phyloP scores from a whole-genome alignment of 1,284 basidiomycete species.

The Coriolopsis trogii region DNA sequence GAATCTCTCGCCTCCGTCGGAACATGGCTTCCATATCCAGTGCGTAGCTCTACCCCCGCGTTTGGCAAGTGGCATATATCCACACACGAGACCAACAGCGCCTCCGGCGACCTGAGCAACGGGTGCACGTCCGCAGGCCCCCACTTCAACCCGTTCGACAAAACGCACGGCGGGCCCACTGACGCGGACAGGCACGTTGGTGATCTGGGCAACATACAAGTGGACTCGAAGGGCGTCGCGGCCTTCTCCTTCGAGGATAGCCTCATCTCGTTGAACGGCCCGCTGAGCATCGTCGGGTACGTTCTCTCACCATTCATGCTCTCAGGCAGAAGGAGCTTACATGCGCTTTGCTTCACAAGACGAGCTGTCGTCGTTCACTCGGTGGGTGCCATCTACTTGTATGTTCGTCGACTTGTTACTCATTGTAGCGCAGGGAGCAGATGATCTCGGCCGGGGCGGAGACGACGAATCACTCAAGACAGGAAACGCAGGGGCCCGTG shows the following conservation, averaged over 20 bases:
- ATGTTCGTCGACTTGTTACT: background rate
- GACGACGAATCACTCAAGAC: conserved; percentile 72
- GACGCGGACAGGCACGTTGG: conserved; percentile 70
- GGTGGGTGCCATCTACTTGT: conserved; percentile 36
- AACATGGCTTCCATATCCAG: conserved; percentile 82
- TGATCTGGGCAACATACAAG: conserved; percentile 77
- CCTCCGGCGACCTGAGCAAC: conserved; percentile 65
- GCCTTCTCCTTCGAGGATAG: conserved; percentile 61
- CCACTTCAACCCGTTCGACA: conserved; percentile 76
- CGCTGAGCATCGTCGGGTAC: conserved; percentile 70
- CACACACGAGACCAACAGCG: conserved; percentile 40
- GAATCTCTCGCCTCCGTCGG: conserved; percentile 59
- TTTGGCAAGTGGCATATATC: background rate
- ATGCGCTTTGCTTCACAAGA: conserved; percentile 31
- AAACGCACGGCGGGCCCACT: conserved; percentile 66
- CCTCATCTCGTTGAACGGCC: conserved; percentile 70
- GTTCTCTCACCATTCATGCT: conserved; percentile 24
- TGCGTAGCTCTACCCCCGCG: conserved; percentile 45
- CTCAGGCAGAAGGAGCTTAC: too few relatives aligned
- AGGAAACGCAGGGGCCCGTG: conserved; percentile 73
- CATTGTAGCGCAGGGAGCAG: conserved; percentile 53
- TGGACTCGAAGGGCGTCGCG: conserved; percentile 62
- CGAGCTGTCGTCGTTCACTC: conserved; percentile 68
- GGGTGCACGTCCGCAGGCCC: conserved; percentile 74
- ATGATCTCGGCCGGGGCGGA: conserved; percentile 74